Conservation (phyloP, 2,329 filamentous ascomycete genomes). For the Calonectria pseudoreteaudii region DNA sequence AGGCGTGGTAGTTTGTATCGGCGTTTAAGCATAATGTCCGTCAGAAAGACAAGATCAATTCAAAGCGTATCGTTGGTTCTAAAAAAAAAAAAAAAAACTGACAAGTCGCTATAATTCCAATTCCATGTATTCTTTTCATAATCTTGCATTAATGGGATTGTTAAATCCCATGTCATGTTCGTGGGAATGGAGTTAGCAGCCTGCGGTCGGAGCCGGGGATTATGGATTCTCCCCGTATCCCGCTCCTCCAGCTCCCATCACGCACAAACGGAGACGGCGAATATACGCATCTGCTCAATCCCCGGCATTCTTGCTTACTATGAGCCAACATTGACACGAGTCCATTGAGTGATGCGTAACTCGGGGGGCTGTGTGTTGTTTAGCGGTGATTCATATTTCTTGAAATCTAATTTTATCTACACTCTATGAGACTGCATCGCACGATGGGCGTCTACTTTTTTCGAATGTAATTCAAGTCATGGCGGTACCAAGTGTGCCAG, state of each 20-base stretch:
- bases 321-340: background rate
- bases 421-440: background rate
- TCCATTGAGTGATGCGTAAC: background rate
- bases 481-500: too few relatives aligned
- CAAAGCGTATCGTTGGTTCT: too few relatives aligned
- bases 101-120: background rate
- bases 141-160: background rate
- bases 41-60: too few relatives aligned
- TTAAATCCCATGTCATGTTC: background rate
- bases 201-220: background rate
- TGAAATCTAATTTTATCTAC: background rate
- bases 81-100: too few relatives aligned
- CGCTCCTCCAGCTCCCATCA: background rate
- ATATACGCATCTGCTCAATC: background rate
- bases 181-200: background rate
- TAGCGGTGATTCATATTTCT: background rate
- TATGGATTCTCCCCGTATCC: background rate
- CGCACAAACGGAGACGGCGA: background rate
- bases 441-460: background rate
- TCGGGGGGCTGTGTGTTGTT: background rate
- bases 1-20: background rate
- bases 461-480: background rate
- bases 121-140: background rate
- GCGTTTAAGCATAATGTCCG: background rate
- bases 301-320: background rate